Percentiles rank a stretch among this genome's conserved stretches.
These are phyloP conservation scores for Phyllostachys edulis DNA, from an alignment of 176 grass and related monocot species.

Conservation along the genomic window DNA sequence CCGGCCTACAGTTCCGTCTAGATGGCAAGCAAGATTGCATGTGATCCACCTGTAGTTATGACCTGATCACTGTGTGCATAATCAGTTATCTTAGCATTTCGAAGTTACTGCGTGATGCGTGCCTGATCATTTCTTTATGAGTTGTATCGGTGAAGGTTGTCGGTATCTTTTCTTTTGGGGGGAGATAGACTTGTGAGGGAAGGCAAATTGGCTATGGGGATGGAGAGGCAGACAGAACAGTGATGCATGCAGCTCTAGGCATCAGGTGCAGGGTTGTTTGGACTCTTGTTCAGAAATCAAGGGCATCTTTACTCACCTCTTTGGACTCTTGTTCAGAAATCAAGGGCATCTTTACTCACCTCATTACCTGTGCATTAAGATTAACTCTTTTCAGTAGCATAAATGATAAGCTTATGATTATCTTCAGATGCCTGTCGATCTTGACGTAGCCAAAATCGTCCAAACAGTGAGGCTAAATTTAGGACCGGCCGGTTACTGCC, in stretches of 20 bases:
- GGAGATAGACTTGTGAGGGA: not conserved
- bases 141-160: conserved; percentile 36
- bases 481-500: not conserved
- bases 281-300: conserved; percentile 43
- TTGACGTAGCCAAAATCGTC: not conserved
- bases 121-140: conserved; percentile 33
- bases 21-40: conserved; percentile 42
- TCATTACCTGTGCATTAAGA: conserved; percentile 23
- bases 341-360: conserved; percentile 28
- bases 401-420: conserved; percentile 27
- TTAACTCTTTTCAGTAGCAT: not conserved
- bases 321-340: conserved; percentile 40
- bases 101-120: conserved; percentile 42
- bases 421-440: not conserved
- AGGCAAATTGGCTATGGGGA: conserved; percentile 18
- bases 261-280: conserved; percentile 28
- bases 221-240: conserved; percentile 18
- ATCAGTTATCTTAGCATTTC: conserved; percentile 37
- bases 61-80: not conserved
- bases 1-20: not conserved
- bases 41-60: conserved; percentile 38
- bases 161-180: conserved; percentile 26
- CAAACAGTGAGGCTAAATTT: not conserved
- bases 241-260: conserved; percentile 35
- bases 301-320: conserved; percentile 23